Base-by-base conservation (phyloP, 495 filamentous ascomycete genomes). In the Lichina pygmaea region DNA sequence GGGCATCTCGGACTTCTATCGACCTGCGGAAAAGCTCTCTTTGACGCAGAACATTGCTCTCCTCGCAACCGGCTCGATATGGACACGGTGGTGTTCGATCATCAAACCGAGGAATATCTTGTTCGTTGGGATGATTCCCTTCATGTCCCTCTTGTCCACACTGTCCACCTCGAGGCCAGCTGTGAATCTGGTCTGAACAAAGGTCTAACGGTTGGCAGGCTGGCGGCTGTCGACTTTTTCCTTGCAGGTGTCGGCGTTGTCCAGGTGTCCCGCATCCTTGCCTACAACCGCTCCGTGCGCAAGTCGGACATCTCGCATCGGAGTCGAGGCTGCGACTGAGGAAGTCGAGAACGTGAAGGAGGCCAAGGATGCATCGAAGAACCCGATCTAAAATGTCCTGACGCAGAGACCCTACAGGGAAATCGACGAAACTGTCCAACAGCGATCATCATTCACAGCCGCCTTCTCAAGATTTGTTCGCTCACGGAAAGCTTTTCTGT, bases 191-290 rank as follows among this genome's bases (percentile, higher is more conserved):
- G 10, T 43, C 12, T 12, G 16, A 12, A 11, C 2, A 16, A 38
- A 16, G 16, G 9, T 6, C 6, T 31, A 32, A 11, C 10, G 8
- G 6, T 6, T 15, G 12, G 41, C 42, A 89, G 81, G 45, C 73
- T 97, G 49, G 89, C 89, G 43, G 72, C 86, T 13, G 89, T 97
- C 52, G 95, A 95, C 73, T 94, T 94, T 74, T 92, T 94, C 73
- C 78, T 97, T 51, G 83, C 77, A 48, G 65, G 73, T 45, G 86
- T 93, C 48, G 89, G 91, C 51, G 60, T 77, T 43, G 70, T 80
- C 46, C 89, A 97, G 66, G 66, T 84, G 46, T 60, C 62, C 48
- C 75, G 89, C 51, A 93, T 95, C 54, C 50, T 67, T 51, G 44
- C 72, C 55, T 91, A 74, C 57, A 69, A 75, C 51, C 55, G 60